Conservation (phyloP, 139 green algal species). For the Desmodesmus armatus region DNA sequence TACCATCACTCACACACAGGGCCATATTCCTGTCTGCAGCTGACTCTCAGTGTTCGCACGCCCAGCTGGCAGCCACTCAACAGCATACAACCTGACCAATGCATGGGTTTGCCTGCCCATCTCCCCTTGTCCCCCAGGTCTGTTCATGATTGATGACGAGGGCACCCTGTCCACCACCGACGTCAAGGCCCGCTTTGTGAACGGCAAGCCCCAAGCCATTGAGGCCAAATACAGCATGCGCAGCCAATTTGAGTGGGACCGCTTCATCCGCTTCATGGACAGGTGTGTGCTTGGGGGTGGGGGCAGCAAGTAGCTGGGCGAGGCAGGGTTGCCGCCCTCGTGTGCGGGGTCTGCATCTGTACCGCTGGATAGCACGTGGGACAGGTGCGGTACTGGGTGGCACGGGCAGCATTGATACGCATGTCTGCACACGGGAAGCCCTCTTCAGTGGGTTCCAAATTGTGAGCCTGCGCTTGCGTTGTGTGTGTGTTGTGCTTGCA, state of each 20-base stretch:
- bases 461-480: no score
- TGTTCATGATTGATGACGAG: slow-evolving; percentile 98
- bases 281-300: slow-evolving; percentile 58
- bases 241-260: slow-evolving; percentile 89
- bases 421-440: no score
- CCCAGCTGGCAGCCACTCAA: no score
- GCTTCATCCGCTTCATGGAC: slow-evolving; percentile 99
- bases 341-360: not conserved
- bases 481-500: slow-evolving; percentile 2
- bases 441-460: no score
- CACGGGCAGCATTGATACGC: not conserved
- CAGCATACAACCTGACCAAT: no score
- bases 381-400: not conserved
- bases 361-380: not conserved
- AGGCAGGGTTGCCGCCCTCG: no score
- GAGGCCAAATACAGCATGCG: slow-evolving; percentile 84
- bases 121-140: slow-evolving; percentile 54
- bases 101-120: no score
- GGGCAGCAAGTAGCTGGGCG: not conserved
- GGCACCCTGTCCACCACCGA: slow-evolving; percentile 89
- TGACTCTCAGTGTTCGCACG: no score
- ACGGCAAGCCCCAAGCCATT: slow-evolving; percentile 92
- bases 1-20: no score
- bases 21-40: no score
- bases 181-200: slow-evolving; percentile 98